Evolutionary conservation across 2,329 filamentous ascomycete species (phyloP).

Genomic region (Talaromyces atroroseus): DNA sequence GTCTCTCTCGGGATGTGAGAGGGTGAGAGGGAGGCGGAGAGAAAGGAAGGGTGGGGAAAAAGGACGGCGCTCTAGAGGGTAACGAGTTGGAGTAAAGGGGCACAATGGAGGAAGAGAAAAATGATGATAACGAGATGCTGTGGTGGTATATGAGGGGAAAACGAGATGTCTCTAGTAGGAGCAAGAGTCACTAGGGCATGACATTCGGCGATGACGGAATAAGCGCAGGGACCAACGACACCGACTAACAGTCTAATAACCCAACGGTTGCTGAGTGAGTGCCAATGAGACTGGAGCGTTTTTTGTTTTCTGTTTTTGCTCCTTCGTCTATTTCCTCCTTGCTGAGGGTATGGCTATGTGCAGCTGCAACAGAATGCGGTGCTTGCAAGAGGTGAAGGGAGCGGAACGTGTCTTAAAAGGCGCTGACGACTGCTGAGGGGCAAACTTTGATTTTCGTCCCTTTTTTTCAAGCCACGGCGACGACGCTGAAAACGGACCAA

Average conservation of each 20-base stretch:
- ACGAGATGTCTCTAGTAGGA: neutral
- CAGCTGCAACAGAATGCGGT: too few relatives aligned
- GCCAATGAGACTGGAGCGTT: neutral
- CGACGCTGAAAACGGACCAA: too few relatives aligned
- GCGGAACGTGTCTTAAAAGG: too few relatives aligned
- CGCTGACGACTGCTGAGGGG: too few relatives aligned
- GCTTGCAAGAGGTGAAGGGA: too few relatives aligned
- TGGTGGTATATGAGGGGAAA: neutral
- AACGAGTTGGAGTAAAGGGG: neutral
- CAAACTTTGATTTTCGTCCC: too few relatives aligned
- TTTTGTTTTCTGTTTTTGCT: neutral
- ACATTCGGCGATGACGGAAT: constrained; percentile 7
- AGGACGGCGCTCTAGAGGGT: neutral
- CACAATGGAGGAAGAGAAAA: neutral
- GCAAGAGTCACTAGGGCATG: neutral
- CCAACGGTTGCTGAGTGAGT: neutral
- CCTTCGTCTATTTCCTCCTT: neutral
- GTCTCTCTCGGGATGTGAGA: constrained; percentile 1
- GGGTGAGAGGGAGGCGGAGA: neutral
- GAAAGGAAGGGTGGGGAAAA: neutral
- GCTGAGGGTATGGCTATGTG: neutral
- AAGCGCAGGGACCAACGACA: neutral
- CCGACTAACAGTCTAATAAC: neutral
- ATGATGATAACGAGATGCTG: too few relatives aligned
- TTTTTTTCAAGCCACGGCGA: too few relatives aligned